Evolutionary conservation across 805 yeast species (phyloP).

Genomic region (Yarrowia bubula): DNA sequence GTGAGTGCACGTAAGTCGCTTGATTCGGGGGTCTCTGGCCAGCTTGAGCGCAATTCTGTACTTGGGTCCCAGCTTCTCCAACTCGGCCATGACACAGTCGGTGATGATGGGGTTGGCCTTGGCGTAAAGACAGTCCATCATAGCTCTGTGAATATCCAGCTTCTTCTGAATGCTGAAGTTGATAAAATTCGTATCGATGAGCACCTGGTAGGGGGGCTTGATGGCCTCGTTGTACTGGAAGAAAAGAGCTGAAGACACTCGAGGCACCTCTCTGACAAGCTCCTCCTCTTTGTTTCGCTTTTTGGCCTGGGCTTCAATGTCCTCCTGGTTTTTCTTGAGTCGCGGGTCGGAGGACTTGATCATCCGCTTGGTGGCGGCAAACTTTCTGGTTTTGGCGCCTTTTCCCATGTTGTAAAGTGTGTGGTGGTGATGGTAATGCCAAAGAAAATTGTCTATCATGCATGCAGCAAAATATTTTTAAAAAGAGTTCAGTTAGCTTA

Average conservation of each 20-base stretch:
- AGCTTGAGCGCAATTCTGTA: conserved; percentile 88
- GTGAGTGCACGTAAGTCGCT: conserved; percentile 83
- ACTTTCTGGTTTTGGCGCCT: conserved; percentile 95
- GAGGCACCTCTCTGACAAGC: conserved; percentile 73
- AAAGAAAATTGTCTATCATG: neutral
- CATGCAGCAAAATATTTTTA: conserved; percentile 8
- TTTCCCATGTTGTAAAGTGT: conserved; percentile 67
- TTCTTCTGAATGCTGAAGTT: conserved; percentile 96
- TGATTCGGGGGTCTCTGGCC: conserved; percentile 91
- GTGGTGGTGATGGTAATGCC: neutral
- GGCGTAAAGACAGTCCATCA: conserved; percentile 94
- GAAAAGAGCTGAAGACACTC: conserved; percentile 91
- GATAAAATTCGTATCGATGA: conserved; percentile 94
- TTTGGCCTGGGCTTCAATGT: conserved; percentile 43
- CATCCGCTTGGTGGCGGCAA: conserved; percentile 86
- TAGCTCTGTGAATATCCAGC: conserved; percentile 88
- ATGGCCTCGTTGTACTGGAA: conserved; percentile 92
- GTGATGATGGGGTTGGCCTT: conserved; percentile 94
- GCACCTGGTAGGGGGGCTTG: conserved; percentile 96
- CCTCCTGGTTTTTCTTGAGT: conserved; percentile 41
- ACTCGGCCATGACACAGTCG: conserved; percentile 97
- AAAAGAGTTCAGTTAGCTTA: neutral
- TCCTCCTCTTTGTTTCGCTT: conserved; percentile 67
- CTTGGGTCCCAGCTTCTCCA: conserved; percentile 92
- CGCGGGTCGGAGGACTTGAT: conserved; percentile 71